Base-by-base conservation (phyloP, 148 eudicot genomes). In the Diospyros kaki region DNA sequence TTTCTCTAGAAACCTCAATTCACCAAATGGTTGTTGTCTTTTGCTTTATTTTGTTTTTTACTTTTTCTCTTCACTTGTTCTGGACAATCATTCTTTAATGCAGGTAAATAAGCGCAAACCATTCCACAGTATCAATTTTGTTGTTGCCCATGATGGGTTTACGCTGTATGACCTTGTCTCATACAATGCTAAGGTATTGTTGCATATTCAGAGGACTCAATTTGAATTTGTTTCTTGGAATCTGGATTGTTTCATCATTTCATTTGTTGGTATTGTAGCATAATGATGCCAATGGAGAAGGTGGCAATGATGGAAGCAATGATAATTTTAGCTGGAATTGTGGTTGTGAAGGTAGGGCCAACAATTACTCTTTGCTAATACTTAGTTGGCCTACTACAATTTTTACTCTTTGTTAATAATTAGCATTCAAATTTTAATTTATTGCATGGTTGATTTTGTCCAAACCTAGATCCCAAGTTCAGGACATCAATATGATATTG, bases 61-160 rank as follows among this genome's bases (percentile, higher is more conserved):
- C 28, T 28, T 28, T 28, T 28, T 28, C 28, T 28, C 28, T 28
- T 28, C 28, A 28, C 28, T 28, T 28, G 28, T 28, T 28, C 28
- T 28, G 28, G 28, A 28, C 28, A 28, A 28, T 28, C 28, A 28
- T 28, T 28, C 28, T 28, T 78, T 44, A 71, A n/a, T 78, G 46
- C 84, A 95, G 99, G 93, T 95, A 48, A 93, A 95, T 78, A 86
- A 93, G 60, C 88, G 99, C 72, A 95, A 89, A 84, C 98, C 99
- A 66, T 90, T 79, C 79, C 99, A 95, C 75, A 76, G 99, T 85
- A 73, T 95, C 84, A 95, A 95, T 81, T 95, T 95, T 77, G 76
- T 93, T 69, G 89, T 95, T 74, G 99, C 99, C 42, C 99, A 95
- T 73, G 99, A 95, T 83, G 99, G 99, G 62, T 95, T 95, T 86